Conservation (phyloP, 106 monocot genomes). For the Phalaenopsis aphrodite region DNA sequence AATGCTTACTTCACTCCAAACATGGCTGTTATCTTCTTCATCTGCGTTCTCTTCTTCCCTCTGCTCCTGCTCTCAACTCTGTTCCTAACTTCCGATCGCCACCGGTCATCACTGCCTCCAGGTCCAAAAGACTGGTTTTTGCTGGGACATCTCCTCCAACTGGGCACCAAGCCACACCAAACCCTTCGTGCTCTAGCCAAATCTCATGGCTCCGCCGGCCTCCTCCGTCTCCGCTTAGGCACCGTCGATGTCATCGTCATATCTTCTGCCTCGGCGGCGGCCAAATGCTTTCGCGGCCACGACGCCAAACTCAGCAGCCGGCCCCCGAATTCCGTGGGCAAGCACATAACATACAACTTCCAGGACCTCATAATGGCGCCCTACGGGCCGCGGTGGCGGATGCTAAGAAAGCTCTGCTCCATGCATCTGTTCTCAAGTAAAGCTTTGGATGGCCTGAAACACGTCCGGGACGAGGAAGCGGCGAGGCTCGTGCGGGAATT, state of each 20-base stretch:
- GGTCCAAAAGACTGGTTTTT: constrained; percentile 43
- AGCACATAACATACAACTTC: constrained; percentile 47
- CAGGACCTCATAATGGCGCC: constrained; percentile 39
- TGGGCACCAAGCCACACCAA: constrained; percentile 44
- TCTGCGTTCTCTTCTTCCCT: neutral
- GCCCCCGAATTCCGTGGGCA: constrained; percentile 43
- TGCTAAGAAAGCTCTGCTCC: constrained; percentile 24
- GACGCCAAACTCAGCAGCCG: constrained; percentile 47
- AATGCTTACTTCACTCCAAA: too few relatives aligned
- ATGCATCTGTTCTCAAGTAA: constrained; percentile 30
- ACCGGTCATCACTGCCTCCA: constrained; percentile 20
- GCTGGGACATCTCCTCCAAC: constrained; percentile 43
- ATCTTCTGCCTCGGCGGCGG: constrained; percentile 23
- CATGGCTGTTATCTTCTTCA: too few relatives aligned
- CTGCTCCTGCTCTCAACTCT: neutral
- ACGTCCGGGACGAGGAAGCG: constrained; percentile 21
- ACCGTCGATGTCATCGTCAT: constrained; percentile 36
- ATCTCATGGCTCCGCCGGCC: constrained; percentile 31
- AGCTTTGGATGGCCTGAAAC: constrained; percentile 28
- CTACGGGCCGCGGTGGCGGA: constrained; percentile 43
- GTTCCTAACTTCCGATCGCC: neutral
- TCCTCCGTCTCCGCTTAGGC: constrained; percentile 41
- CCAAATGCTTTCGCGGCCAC: constrained; percentile 26
- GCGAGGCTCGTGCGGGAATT: neutral
- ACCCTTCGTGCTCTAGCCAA: constrained; percentile 25